Conservation (phyloP, 2,329 filamentous ascomycete genomes). For the Diaporthe citrichinensis region DNA sequence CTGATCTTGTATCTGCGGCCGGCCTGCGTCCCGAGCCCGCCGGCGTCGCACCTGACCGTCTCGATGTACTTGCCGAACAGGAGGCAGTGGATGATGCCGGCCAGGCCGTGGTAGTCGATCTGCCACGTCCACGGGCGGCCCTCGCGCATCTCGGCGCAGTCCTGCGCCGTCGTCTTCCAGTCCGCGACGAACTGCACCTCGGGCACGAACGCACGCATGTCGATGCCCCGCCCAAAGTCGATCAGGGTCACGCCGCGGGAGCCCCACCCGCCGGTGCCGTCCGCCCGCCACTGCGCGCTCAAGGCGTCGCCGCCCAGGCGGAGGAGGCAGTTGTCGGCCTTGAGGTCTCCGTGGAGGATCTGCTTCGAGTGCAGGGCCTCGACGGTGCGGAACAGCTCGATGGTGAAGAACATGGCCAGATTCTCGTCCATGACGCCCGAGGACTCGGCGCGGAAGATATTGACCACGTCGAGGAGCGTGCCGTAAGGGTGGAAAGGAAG, state of each 20-base stretch:
- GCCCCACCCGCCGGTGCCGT: conserved; percentile 84
- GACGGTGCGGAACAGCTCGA: conserved; percentile 91
- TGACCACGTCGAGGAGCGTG: conserved; percentile 94
- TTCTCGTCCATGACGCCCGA: conserved; percentile 88
- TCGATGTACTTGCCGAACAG: conserved; percentile 97
- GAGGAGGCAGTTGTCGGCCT: conserved; percentile 94
- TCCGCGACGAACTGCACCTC: conserved; percentile 93
- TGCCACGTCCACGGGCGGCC: conserved; percentile 97
- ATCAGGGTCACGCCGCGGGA: conserved; percentile 87
- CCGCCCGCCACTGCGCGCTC: conserved; percentile 76
- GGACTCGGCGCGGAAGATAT: conserved; percentile 81
- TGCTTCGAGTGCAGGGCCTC: conserved; percentile 86
- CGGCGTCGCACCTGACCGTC: conserved; percentile 71
- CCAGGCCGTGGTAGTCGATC: conserved; percentile 94
- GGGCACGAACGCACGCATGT: conserved; percentile 86
- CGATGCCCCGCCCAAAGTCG: conserved; percentile 94
- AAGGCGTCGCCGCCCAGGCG: conserved; percentile 77
- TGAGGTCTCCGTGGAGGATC: conserved; percentile 93
- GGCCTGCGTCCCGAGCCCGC: conserved; percentile 66
- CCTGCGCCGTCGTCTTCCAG: conserved; percentile 89
- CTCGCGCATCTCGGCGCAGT: conserved; percentile 97
- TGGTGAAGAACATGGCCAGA: conserved; percentile 93
- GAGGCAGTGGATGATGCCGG: conserved; percentile 87
- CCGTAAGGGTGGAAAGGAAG: conserved; percentile 91
- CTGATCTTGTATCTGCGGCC: conserved; percentile 83